These are phyloP conservation scores for Cornus florida DNA, from an alignment of 148 eudicot genomes.

Conservation along the genomic window DNA sequence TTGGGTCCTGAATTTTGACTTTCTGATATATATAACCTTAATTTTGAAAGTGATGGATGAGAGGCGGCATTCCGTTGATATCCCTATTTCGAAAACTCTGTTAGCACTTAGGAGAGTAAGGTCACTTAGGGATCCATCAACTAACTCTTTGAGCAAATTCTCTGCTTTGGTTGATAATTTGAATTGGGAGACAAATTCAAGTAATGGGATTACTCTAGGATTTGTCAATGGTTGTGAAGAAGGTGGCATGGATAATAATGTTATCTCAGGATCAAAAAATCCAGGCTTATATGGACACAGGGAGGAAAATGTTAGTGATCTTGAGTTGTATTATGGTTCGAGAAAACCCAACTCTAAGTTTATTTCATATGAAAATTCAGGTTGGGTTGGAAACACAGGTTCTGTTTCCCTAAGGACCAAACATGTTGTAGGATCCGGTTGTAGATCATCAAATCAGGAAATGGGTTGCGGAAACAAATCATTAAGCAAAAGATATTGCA, in stretches of 20 bases:
- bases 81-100: conserved; percentile 79
- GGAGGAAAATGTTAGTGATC: conserved; percentile 33
- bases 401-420: conserved; percentile 13
- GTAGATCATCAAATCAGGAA: conserved; percentile 19
- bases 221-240: conserved; percentile 45
- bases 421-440: conserved; percentile 10
- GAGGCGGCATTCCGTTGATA: conserved; percentile 85
- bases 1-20: conserved; percentile 4
- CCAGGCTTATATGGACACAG: conserved; percentile 43
- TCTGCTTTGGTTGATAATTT: conserved; percentile 57
- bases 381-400: conserved; percentile 22
- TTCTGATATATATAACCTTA: neutral
- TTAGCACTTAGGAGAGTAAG: conserved; percentile 91
- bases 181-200: conserved; percentile 85
- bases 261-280: conserved; percentile 26
- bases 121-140: conserved; percentile 94
- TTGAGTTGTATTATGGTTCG: conserved; percentile 15
- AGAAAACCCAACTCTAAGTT: conserved; percentile 21
- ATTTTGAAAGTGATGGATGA: conserved; percentile 63
- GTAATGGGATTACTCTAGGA: conserved; percentile 69
- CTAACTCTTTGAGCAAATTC: conserved; percentile 75
- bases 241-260: conserved; percentile 26
- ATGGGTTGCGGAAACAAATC: conserved; percentile 27
- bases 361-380: conserved; percentile 15
- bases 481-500: conserved; percentile 25